Evolutionary conservation across 2,329 filamentous ascomycete species (phyloP).

Genomic region (Berkeleyomyces rouxiae): DNA sequence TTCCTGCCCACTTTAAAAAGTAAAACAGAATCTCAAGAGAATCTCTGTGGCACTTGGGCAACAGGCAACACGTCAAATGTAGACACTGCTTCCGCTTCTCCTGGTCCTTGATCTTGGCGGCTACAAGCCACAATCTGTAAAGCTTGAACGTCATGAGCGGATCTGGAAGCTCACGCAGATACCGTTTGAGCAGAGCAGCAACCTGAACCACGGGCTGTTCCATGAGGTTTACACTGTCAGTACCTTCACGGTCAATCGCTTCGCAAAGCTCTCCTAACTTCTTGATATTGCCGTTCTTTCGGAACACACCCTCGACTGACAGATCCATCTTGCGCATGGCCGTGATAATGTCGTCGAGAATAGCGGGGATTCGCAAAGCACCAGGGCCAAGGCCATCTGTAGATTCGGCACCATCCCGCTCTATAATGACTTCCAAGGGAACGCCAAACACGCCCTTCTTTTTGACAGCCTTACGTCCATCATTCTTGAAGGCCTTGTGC

Average conservation of each 20-base stretch:
- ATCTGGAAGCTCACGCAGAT: slow-evolving; percentile 84
- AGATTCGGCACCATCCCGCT: slow-evolving; percentile 91
- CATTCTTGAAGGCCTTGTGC: slow-evolving; percentile 86
- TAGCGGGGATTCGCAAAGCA: slow-evolving; percentile 73
- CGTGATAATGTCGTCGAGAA: slow-evolving; percentile 85
- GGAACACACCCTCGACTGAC: slow-evolving; percentile 94
- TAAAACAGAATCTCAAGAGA: slow-evolving; percentile 88
- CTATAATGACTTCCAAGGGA: slow-evolving; percentile 71
- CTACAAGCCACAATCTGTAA: slow-evolving; percentile 75
- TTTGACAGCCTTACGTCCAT: slow-evolving; percentile 59
- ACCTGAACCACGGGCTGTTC: slow-evolving; percentile 86
- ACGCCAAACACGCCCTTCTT: slow-evolving; percentile 94
- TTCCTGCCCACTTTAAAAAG: slow-evolving; percentile 94
- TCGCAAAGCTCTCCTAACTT: slow-evolving; percentile 75
- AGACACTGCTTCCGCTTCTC: slow-evolving; percentile 71
- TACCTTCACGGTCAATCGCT: slow-evolving; percentile 70
- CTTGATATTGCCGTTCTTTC: slow-evolving; percentile 98
- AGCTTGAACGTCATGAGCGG: slow-evolving; percentile 90
- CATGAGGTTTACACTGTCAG: slow-evolving; percentile 70
- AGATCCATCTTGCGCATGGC: slow-evolving; percentile 98
- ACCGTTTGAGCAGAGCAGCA: slow-evolving; percentile 86
- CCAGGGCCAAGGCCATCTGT: slow-evolving; percentile 91
- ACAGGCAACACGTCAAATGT: slow-evolving; percentile 77
- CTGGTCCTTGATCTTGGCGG: slow-evolving; percentile 71
- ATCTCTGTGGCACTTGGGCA: slow-evolving; percentile 85